Evolutionary conservation across 1,284 basidiomycete species (phyloP).

Genomic region (Inonotus hispidus): DNA sequence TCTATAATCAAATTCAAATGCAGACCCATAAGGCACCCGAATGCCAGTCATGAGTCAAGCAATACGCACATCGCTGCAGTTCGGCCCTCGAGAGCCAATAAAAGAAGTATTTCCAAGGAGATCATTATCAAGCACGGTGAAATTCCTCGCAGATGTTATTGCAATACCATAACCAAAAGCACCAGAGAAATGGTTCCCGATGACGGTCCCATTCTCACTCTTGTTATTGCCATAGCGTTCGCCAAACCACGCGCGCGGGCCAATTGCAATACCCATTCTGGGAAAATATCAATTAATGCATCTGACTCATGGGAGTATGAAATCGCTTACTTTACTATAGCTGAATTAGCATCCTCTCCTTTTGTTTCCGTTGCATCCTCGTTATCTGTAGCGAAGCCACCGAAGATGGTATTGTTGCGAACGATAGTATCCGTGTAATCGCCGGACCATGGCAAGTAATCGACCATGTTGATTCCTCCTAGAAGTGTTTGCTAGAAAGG

Average conservation of each 20-base stretch:
- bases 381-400: conserved; percentile 56
- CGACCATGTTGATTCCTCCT: conserved; percentile 81
- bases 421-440: conserved; percentile 68
- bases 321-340: conserved; percentile 58
- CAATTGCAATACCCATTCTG: conserved; percentile 71
- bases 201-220: conserved; percentile 53
- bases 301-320: conserved; percentile 6
- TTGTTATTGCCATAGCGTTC: conserved; percentile 54
- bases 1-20: conserved; percentile 12
- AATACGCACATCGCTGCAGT: conserved; percentile 45
- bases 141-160: conserved; percentile 58
- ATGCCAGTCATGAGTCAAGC: background rate
- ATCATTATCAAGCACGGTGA: conserved; percentile 60
- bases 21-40: background rate
- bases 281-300: conserved; percentile 16
- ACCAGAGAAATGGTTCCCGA: conserved; percentile 64
- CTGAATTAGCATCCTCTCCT: conserved; percentile 54
- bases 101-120: conserved; percentile 72
- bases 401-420: conserved; percentile 63
- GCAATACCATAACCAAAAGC: conserved; percentile 71
- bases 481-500: conserved; percentile 57
- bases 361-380: conserved; percentile 34
- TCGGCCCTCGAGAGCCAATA: conserved; percentile 65
- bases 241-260: conserved; percentile 76
- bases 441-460: conserved; percentile 69